Base-by-base conservation (phyloP, 2,329 filamentous ascomycete genomes). In the Chaetothyriales sp. region DNA sequence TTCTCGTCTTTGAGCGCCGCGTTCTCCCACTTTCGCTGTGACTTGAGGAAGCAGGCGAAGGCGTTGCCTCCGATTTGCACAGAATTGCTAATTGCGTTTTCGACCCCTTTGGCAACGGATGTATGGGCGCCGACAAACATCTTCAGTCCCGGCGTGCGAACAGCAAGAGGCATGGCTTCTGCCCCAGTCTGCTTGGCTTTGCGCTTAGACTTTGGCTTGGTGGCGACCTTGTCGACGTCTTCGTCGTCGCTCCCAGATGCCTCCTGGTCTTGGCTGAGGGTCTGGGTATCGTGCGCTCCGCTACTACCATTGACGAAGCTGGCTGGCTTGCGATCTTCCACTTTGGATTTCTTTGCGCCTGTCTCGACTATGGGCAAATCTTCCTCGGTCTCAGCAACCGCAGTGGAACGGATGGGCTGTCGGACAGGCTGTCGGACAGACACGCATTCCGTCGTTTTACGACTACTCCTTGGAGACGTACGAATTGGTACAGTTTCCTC, bases 71-170 rank as follows among this genome's bases (percentile, higher is more conserved):
- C 89, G 58, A 95, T 89, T 48, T 88, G 78, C 1, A 83, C 65
- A 45, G 85, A 80, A 61, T 95, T 94, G 19, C 76, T 73, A 53
- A 97, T 76, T 0, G 89, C 78, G 67, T 97, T 95, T 52, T 95
- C 89, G 0, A 97, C 86, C 85, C 87, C 90, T 72, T 89, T 90
- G 25, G 92, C 89, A 56, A 79, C 82, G 67, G 85, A 92, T 55
- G 97, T 88, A 66, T 98, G 92, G 0, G 92, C 92, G 15, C 92
- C 92, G 51, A 98, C 83, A 62, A 86, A 83, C 77, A 95, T 85
- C 65, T 83, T 82, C 56, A 90, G 73, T 1, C 81, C 79, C 4
- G 75, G 69, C 0, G 88, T 89, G 37, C 92, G 78, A 22, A 75
- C 71, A 18, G 81, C 83, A 1, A 95, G 67, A 0, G 86, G 81